Base-by-base conservation (phyloP, 2,329 filamentous ascomycete species). In the Dactylella cylindrospora region DNA sequence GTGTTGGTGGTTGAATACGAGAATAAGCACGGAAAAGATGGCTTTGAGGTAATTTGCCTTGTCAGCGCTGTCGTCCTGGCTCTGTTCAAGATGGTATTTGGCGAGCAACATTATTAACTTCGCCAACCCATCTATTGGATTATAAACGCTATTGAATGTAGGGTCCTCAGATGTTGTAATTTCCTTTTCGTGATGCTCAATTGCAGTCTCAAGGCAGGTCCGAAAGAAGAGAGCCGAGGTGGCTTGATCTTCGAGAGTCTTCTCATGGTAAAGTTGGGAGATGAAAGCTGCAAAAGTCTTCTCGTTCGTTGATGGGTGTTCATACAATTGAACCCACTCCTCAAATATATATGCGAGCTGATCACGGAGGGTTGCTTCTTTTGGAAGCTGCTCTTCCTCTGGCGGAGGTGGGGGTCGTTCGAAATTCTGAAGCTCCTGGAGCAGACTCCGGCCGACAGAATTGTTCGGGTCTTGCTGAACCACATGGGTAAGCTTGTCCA, bases 341-440 rank as follows among this genome's bases (percentile, higher is more conserved):
- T 91, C 90, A 70, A 98, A 96, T 15, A 96, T 80, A 71, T 98
- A 97, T 68, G 94, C 89, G 74, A 95, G 83, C 72, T 96, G 89
- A 64, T 95, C 88, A 67, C 84, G 84, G 25, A 81, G 77, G 31
- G 75, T 72, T 12, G 77, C 74, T 43, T 82, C 79, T 53, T 90
- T 86, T 61, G 97, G 79, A 28, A 86, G 80, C 67, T 86, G 83
- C 8, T 83, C 87, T 17, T 81, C 76, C 17, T 80, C 75, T 13
- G 87, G 78, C 32, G 78, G 78, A 1, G 85, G 80, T 13, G 29
- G 57, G 9, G 57, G 57, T 49, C 53, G 49, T 29, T 66, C 67
- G 29, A 66, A 60, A 20, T 64, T 67, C 45, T 68, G 68, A 15
- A 70, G 61, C 26, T 68, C 66, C 20, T 65, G 64, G 25, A 68